These are phyloP conservation scores for Phytopythium cucurbitacearum DNA, from an alignment of 352 stramenopile species.

Conservation along the genomic window DNA sequence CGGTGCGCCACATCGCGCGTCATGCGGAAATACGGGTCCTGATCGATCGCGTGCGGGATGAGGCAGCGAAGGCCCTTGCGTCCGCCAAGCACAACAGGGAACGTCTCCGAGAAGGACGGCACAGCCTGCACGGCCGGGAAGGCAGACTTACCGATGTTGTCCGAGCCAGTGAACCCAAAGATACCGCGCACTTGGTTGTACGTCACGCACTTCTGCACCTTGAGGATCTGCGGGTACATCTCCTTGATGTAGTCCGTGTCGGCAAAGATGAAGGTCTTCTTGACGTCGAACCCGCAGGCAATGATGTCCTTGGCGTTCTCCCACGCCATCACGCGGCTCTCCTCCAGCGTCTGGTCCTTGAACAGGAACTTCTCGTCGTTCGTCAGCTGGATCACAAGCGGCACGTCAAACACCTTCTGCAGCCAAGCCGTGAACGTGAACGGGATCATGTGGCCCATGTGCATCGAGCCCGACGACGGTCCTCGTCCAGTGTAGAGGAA, in stretches of 20 bases:
- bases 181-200: constrained; percentile 97
- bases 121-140: constrained; percentile 98
- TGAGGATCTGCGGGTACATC: constrained; percentile 99
- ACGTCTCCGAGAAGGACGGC: constrained; percentile 97
- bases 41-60: constrained; percentile 99
- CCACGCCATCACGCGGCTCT: constrained; percentile 91
- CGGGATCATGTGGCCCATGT: constrained; percentile 99
- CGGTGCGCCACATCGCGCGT: constrained; percentile 98
- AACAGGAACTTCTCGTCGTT: constrained; percentile 99
- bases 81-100: constrained; percentile 89
- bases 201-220: constrained; percentile 99
- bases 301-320: constrained; percentile 99
- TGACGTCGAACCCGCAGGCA: constrained; percentile 94
- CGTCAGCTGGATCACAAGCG: constrained; percentile 99
- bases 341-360: constrained; percentile 93
- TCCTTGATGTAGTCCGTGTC: constrained; percentile 98
- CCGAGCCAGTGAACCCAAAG: constrained; percentile 98
- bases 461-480: constrained; percentile 95
- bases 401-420: constrained; percentile 98
- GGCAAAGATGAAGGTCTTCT: constrained; percentile 99
- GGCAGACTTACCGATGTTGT: constrained; percentile 98
- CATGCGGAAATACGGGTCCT: constrained; percentile 98
- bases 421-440: constrained; percentile 99
- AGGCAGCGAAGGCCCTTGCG: constrained; percentile 94
- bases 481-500: constrained; percentile 99